Conservation (phyloP, 768 basidiomycete genomes). For the Sarcomyxa edulis region DNA sequence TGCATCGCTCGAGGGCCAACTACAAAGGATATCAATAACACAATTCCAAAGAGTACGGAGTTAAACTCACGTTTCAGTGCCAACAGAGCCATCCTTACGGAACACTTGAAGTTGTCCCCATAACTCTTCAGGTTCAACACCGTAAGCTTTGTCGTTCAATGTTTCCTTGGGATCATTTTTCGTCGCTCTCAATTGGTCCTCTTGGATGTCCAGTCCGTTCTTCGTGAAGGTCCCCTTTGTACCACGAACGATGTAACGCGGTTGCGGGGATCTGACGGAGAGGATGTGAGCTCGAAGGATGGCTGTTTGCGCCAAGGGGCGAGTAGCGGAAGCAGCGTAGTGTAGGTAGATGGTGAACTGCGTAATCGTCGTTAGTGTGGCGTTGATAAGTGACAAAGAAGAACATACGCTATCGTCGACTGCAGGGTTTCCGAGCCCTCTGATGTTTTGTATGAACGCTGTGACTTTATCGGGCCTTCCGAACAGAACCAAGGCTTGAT, state of each 20-base stretch:
- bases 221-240: conserved; percentile 70
- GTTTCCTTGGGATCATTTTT: conserved; percentile 40
- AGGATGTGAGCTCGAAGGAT: conserved; percentile 67
- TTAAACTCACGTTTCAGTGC: conserved; percentile 28
- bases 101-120: conserved; percentile 61
- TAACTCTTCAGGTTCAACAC: conserved; percentile 56
- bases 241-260: conserved; percentile 70
- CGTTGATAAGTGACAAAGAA: background rate
- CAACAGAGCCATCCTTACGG: conserved; percentile 37
- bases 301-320: conserved; percentile 54
- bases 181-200: conserved; percentile 65
- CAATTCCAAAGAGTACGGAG: background rate
- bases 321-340: conserved; percentile 33
- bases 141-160: conserved; percentile 38
- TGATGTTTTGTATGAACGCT: conserved; percentile 64
- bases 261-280: conserved; percentile 59
- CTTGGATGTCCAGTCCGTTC: conserved; percentile 74
- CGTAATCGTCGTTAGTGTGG: background rate
- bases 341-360: conserved; percentile 53
- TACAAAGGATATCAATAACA: conserved; percentile 18
- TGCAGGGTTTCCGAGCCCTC: conserved; percentile 56
- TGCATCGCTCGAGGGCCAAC: conserved; percentile 57
- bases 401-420: conserved; percentile 61
- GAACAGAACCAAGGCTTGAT: conserved; percentile 72
- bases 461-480: conserved; percentile 67